A percentile compares a stretch with the other conserved stretches of the same genome.
phyloP scores from a whole-genome alignment of 768 basidiomycete genomes.

The Mrakia hoshinonis region DNA sequence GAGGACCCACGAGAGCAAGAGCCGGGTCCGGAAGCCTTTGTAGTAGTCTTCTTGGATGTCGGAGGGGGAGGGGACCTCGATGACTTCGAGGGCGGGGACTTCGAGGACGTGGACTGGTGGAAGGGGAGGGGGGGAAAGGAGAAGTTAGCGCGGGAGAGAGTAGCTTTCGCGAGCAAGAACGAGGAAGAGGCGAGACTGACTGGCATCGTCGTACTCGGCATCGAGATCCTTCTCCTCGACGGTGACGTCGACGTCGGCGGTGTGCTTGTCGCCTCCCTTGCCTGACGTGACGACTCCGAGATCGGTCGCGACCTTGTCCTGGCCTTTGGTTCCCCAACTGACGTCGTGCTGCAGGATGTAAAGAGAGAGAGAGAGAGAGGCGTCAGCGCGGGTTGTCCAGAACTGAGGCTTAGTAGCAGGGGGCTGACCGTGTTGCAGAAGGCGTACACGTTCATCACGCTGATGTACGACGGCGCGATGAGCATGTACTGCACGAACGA shows the following conservation, averaged over 20 bases:
- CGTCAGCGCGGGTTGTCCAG: too few relatives aligned
- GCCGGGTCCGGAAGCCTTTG: slow-evolving; percentile 79
- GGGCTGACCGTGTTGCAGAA: slow-evolving; percentile 25
- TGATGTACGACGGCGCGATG: slow-evolving; percentile 51
- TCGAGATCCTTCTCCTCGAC: slow-evolving; percentile 47
- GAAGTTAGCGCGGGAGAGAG: neutral
- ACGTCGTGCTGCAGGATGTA: slow-evolving; percentile 38
- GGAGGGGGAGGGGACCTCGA: slow-evolving; percentile 11
- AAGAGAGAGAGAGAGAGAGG: neutral
- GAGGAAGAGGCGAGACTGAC: neutral
- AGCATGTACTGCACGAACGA: slow-evolving; percentile 81
- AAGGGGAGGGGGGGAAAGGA: neutral
- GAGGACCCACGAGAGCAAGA: slow-evolving; percentile 79
- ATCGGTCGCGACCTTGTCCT: slow-evolving; percentile 74
- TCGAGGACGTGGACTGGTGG: slow-evolving; percentile 55
- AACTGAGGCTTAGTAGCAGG: neutral
- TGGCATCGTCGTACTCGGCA: slow-evolving; percentile 79
- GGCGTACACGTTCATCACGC: slow-evolving; percentile 31
- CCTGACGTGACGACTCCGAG: slow-evolving; percentile 67
- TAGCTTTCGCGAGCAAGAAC: neutral
- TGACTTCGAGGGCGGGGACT: slow-evolving; percentile 66
- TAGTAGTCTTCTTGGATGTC: slow-evolving; percentile 56
- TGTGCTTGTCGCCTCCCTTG: slow-evolving; percentile 51
- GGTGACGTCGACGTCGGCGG: slow-evolving; percentile 63
- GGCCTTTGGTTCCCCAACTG: slow-evolving; percentile 93